Evolutionary conservation across 768 basidiomycete genomes (phyloP).

Genomic region (Psilocybe tampanensis): DNA sequence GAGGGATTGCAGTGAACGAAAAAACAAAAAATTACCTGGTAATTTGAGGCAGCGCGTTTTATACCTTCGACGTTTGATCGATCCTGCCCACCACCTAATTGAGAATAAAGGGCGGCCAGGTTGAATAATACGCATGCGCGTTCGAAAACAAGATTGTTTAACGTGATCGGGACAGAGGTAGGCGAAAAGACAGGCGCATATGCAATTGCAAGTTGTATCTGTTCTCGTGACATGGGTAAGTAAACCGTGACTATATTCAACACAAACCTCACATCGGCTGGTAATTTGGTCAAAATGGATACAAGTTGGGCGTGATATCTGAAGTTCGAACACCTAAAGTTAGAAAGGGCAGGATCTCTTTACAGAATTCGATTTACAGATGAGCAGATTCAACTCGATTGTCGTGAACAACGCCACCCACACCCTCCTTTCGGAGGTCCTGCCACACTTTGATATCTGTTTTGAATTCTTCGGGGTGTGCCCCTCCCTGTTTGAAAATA

Average conservation of each 20-base stretch:
- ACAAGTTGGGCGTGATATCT: constrained; percentile 94
- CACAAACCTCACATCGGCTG: constrained; percentile 59
- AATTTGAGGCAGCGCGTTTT: constrained; percentile 72
- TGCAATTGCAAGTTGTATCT: constrained; percentile 74
- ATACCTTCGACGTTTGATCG: constrained; percentile 78
- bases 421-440: constrained; percentile 57
- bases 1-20: too few species aligned
- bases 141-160: constrained; percentile 83
- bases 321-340: constrained; percentile 6
- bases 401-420: constrained; percentile 54
- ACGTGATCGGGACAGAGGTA: constrained; percentile 54
- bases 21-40: constrained; percentile 59
- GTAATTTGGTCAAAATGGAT: constrained; percentile 83
- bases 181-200: constrained; percentile 76
- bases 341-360: background rate
- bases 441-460: constrained; percentile 78
- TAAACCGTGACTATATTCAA: background rate
- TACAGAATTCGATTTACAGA: constrained; percentile 49
- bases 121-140: constrained; percentile 82
- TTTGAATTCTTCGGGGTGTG: constrained; percentile 85
- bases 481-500: constrained; percentile 65
- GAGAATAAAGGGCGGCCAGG: constrained; percentile 83
- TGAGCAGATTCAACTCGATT: constrained; percentile 54
- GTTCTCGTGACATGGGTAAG: constrained; percentile 7
- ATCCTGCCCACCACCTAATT: constrained; percentile 72